These are phyloP conservation scores for Coemansia sp. DNA, from an alignment of 192 early-diverging fungal species.

Conservation along the genomic window DNA sequence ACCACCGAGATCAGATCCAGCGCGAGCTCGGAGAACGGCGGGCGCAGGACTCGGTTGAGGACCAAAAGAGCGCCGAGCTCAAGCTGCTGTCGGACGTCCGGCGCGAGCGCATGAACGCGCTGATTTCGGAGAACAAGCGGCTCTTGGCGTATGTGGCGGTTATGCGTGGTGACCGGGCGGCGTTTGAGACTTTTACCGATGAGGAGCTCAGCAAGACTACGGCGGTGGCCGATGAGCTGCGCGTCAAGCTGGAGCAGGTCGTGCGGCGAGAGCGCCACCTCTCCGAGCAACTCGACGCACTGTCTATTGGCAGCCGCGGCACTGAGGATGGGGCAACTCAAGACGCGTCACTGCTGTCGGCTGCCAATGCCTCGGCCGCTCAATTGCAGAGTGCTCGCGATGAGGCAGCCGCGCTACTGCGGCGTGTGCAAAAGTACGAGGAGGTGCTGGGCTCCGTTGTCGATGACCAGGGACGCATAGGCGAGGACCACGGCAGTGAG, in stretches of 20 bases:
- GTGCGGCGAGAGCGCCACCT: constrained; percentile 54
- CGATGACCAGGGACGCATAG: constrained; percentile 22
- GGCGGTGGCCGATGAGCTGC: constrained; percentile 51
- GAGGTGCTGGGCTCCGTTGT: constrained; percentile 34
- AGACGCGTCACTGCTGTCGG: constrained; percentile 23
- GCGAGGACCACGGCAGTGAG: constrained; percentile 21
- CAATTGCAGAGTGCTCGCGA: constrained; percentile 36
- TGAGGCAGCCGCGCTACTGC: constrained; percentile 21
- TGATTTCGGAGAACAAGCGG: constrained; percentile 60
- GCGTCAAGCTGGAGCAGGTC: constrained; percentile 48
- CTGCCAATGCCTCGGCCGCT: constrained; percentile 19
- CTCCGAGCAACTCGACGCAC: constrained; percentile 42
- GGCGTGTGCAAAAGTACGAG: constrained; percentile 48
- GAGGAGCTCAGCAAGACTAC: constrained; percentile 54
- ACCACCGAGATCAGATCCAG: constrained; percentile 57
- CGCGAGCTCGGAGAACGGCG: constrained; percentile 47
- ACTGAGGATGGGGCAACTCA: constrained; percentile 21
- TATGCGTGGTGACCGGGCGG: constrained; percentile 50
- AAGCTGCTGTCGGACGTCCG: constrained; percentile 51
- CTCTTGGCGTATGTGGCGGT: constrained; percentile 54
- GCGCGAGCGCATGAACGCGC: constrained; percentile 59
- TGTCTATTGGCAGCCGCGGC: constrained; percentile 28
- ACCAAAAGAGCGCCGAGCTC: constrained; percentile 51
- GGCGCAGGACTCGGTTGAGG: constrained; percentile 42
- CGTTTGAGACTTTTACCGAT: constrained; percentile 56